phyloP scores from a whole-genome alignment of 2,329 filamentous ascomycete genomes.

The Clathrospora elynae region DNA sequence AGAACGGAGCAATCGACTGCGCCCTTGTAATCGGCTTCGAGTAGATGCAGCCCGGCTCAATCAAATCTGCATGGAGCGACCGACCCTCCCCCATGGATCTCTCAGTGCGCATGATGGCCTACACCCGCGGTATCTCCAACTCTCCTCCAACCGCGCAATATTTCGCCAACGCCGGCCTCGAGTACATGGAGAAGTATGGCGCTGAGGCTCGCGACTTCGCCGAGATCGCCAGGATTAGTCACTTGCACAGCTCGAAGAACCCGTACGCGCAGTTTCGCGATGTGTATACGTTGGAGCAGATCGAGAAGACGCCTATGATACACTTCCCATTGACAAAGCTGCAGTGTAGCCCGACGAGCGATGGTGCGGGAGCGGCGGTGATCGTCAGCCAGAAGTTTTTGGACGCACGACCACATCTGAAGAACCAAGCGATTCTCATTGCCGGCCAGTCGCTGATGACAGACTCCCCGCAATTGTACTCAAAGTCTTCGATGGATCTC shows the following conservation, averaged over 20 bases:
- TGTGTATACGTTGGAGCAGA: constrained; percentile 83
- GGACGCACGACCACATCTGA: constrained; percentile 78
- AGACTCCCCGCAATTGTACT: constrained; percentile 80
- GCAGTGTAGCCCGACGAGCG: constrained; percentile 93
- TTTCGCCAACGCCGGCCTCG: constrained; percentile 89
- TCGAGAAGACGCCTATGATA: constrained; percentile 76
- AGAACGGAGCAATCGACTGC: constrained; percentile 80
- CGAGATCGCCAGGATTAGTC: constrained; percentile 89
- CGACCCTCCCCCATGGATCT: constrained; percentile 77
- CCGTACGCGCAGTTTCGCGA: constrained; percentile 95
- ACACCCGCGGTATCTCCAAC: constrained; percentile 76
- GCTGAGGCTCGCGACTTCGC: constrained; percentile 85
- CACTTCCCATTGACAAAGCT: constrained; percentile 88
- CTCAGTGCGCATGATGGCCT: constrained; percentile 77
- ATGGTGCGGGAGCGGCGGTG: constrained; percentile 86
- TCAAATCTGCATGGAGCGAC: constrained; percentile 82
- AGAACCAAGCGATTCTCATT: constrained; percentile 78
- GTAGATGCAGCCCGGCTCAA: constrained; percentile 90
- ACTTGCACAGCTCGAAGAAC: constrained; percentile 85
- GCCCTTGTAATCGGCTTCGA: constrained; percentile 92
- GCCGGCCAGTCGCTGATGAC: constrained; percentile 85
- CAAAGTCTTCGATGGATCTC: constrained; percentile 78
- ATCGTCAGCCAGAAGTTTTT: constrained; percentile 89
- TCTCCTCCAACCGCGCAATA: constrained; percentile 86
- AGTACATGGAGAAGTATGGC: constrained; percentile 95